Conservation (phyloP, 2,329 filamentous ascomycete genomes). For the Talaromyces albobiverticillius region DNA sequence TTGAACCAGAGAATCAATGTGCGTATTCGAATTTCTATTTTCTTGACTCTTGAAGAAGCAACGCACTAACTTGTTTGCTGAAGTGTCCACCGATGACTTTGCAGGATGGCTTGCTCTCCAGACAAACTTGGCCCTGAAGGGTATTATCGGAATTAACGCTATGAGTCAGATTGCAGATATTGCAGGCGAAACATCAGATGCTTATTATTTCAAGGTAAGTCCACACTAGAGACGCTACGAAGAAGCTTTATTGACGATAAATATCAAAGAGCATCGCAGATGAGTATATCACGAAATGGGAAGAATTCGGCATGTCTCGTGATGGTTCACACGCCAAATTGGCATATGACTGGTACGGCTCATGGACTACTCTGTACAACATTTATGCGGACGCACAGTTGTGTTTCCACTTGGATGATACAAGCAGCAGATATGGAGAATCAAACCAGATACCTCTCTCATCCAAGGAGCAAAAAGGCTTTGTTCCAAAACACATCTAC, state of each 20-base stretch:
- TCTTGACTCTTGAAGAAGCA: neutral
- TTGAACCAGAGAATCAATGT: conserved; percentile 72
- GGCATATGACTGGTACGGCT: conserved; percentile 75
- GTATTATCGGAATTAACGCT: conserved; percentile 76
- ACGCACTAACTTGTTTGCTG: neutral
- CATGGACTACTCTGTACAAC: conserved; percentile 83
- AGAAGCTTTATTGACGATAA: neutral
- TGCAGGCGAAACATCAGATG: conserved; percentile 57
- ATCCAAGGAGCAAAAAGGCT: conserved; percentile 45
- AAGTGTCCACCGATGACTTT: conserved; percentile 79
- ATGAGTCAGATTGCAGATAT: conserved; percentile 69
- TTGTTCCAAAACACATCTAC: conserved; percentile 75
- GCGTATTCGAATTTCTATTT: conserved; percentile 21
- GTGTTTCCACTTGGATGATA: conserved; percentile 65
- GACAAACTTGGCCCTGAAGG: conserved; percentile 79
- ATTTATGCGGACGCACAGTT: conserved; percentile 76
- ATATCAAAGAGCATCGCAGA: conserved; percentile 50
- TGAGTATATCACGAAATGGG: conserved; percentile 71
- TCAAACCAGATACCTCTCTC: conserved; percentile 26
- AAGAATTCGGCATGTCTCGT: conserved; percentile 65
- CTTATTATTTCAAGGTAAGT: conserved; percentile 20
- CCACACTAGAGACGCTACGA: neutral
- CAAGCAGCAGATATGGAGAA: neutral
- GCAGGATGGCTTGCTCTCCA: conserved; percentile 75
- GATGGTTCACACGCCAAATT: conserved; percentile 72